Conservation (phyloP, 1,284 basidiomycete genomes). For the Hypsizygus ulmarius region DNA sequence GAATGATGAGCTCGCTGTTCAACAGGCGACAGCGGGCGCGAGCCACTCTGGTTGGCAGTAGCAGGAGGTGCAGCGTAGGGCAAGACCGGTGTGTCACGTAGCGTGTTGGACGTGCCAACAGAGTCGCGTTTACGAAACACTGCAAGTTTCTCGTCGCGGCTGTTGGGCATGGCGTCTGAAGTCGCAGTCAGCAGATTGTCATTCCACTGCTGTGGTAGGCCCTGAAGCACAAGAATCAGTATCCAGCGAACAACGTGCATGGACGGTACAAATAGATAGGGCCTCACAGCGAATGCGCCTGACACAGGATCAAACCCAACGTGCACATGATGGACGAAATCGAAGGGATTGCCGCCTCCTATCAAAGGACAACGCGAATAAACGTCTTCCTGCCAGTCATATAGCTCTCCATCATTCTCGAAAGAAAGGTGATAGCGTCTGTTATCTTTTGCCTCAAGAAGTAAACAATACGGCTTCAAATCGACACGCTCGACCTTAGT, state of each 20-base stretch:
- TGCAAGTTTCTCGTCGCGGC: slow-evolving; percentile 9
- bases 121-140: slow-evolving; percentile 8
- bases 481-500: slow-evolving; percentile 23
- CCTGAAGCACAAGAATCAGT: slow-evolving; percentile 6
- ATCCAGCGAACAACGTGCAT: neutral
- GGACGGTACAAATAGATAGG: neutral
- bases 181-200: slow-evolving; percentile 10
- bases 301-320: slow-evolving; percentile 25
- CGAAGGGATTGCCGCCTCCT: slow-evolving; percentile 32
- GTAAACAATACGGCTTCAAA: slow-evolving; percentile 21
- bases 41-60: neutral
- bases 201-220: slow-evolving; percentile 17
- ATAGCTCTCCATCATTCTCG: slow-evolving; percentile 35
- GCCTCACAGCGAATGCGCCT: slow-evolving; percentile 13
- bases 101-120: neutral
- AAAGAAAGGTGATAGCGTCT: slow-evolving; percentile 24
- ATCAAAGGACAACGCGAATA: slow-evolving; percentile 35
- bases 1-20: neutral
- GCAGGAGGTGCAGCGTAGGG: slow-evolving; percentile 4
- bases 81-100: slow-evolving; percentile 9
- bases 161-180: neutral
- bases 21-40: slow-evolving; percentile 10
- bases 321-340: slow-evolving; percentile 38
- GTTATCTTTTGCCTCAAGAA: slow-evolving; percentile 16
- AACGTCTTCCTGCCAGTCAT: slow-evolving; percentile 43